A percentile compares a stretch with the other conserved stretches of the same genome.
Evolutionary conservation across 2,329 filamentous ascomycete genomes (phyloP).

Genomic region (Rutstroemia sp.): DNA sequence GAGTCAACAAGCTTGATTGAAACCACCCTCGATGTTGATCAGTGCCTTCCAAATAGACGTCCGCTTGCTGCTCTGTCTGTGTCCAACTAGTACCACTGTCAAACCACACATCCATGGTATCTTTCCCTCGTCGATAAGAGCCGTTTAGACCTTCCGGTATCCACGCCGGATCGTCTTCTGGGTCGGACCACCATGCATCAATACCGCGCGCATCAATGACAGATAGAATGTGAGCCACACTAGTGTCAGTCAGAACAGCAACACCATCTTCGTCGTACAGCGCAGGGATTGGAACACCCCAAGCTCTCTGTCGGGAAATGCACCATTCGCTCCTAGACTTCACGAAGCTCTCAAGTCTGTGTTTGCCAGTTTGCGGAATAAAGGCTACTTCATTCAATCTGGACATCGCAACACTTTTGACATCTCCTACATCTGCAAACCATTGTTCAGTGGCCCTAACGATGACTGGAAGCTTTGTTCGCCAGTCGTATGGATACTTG

Average conservation of each 20-base stretch:
- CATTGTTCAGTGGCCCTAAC: constrained; percentile 91
- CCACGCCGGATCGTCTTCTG: constrained; percentile 69
- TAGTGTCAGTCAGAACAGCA: constrained; percentile 71
- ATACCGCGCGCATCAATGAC: constrained; percentile 70
- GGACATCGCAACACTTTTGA: constrained; percentile 66
- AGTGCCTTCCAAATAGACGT: constrained; percentile 88
- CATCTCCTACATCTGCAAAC: constrained; percentile 86
- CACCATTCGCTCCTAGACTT: constrained; percentile 92
- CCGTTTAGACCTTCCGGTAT: constrained; percentile 56
- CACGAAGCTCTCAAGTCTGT: constrained; percentile 77
- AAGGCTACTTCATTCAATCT: constrained; percentile 69
- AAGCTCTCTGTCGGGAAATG: constrained; percentile 89
- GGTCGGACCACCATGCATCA: constrained; percentile 93
- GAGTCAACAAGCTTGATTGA: constrained; percentile 87
- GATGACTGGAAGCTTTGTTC: constrained; percentile 87
- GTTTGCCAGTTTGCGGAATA: constrained; percentile 65
- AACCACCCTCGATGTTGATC: constrained; percentile 99
- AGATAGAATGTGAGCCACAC: constrained; percentile 76
- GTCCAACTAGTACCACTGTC: constrained; percentile 96
- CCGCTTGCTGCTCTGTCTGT: constrained; percentile 51
- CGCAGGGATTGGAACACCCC: constrained; percentile 94
- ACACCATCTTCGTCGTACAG: constrained; percentile 68
- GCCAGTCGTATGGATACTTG: constrained; percentile 98
- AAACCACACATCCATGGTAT: constrained; percentile 99
- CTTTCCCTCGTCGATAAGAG: constrained; percentile 66